Evolutionary conservation across 805 yeast species (phyloP).

Genomic region (Candida berthetii): DNA sequence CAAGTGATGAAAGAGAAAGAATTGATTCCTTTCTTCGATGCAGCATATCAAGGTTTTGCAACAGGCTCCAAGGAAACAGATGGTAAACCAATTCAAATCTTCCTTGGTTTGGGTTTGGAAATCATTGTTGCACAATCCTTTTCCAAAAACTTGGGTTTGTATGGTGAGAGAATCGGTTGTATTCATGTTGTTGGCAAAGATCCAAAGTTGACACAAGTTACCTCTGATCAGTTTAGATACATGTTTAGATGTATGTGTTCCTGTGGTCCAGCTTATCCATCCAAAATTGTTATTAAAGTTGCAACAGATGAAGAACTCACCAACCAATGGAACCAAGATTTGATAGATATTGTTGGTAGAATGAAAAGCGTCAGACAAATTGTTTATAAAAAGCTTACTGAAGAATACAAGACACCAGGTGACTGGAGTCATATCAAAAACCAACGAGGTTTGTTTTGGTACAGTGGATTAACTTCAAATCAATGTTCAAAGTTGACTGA

Average conservation of each 20-base stretch:
- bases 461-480: constrained; percentile 61
- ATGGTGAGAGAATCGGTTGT: constrained; percentile 83
- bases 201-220: constrained; percentile 44
- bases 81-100: constrained; percentile 40
- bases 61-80: constrained; percentile 71
- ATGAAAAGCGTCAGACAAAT: constrained; percentile 57
- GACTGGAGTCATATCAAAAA: constrained; percentile 75
- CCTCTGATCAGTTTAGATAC: constrained; percentile 51
- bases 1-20: constrained; percentile 45
- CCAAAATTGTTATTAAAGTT: constrained; percentile 67
- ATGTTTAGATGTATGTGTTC: constrained; percentile 72
- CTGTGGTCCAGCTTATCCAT: constrained; percentile 86
- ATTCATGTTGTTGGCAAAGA: constrained; percentile 11
- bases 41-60: constrained; percentile 86
- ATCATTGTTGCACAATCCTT: constrained; percentile 63
- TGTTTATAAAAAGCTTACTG: constrained; percentile 53
- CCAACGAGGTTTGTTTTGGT: constrained; percentile 85
- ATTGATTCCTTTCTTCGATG: constrained; percentile 70
- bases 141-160: constrained; percentile 80
- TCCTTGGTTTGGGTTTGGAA: constrained; percentile 15
- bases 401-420: constrained; percentile 41
- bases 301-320: constrained; percentile 47
- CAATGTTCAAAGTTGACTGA: constrained; percentile 63
- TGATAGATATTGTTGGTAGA: constrained; percentile 64
- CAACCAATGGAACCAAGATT: constrained; percentile 63